Evolutionary conservation across 148 eudicot genomes (phyloP).

Genomic region (Linanthus parryae): DNA sequence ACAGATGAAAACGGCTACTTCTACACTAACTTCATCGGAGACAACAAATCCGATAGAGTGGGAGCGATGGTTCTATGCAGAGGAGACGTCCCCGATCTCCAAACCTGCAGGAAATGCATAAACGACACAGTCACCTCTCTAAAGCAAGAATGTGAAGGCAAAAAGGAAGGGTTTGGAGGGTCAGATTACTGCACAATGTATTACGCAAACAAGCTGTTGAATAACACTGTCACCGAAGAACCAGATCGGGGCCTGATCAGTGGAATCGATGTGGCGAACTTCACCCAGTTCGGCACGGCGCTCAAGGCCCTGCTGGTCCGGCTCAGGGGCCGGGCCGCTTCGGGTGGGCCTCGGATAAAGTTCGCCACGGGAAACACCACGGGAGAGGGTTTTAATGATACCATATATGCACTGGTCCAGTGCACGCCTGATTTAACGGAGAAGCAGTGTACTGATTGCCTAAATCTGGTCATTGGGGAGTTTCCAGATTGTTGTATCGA

Average conservation of each 20-base stretch:
- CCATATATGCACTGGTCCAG: conserved; percentile 27
- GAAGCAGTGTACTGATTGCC: conserved; percentile 24
- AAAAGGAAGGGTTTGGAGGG: neutral
- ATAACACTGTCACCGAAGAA: neutral
- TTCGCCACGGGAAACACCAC: conserved; percentile 16
- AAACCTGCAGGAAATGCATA: neutral
- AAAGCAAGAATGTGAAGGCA: neutral
- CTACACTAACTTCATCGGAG: conserved; percentile 9
- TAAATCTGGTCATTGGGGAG: conserved; percentile 8
- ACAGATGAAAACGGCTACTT: conserved; percentile 23
- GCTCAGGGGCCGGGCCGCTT: conserved; percentile 22
- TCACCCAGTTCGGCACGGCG: conserved; percentile 6
- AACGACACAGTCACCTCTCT: neutral
- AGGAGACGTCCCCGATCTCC: neutral
- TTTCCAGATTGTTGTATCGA: neutral
- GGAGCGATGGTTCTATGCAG: neutral
- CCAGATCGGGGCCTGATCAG: neutral
- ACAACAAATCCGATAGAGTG: no score
- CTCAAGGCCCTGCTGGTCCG: conserved; percentile 13
- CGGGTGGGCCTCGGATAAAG: conserved; percentile 17
- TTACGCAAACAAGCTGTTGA: neutral
- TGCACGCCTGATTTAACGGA: conserved; percentile 37
- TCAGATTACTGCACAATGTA: neutral
- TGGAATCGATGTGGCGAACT: neutral
- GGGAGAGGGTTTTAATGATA: neutral